Evolutionary conservation across 257 asterid genomes (phyloP), one percentile per base, ranked within the genome.

Genomic region (Primulina tabacum): DNA sequence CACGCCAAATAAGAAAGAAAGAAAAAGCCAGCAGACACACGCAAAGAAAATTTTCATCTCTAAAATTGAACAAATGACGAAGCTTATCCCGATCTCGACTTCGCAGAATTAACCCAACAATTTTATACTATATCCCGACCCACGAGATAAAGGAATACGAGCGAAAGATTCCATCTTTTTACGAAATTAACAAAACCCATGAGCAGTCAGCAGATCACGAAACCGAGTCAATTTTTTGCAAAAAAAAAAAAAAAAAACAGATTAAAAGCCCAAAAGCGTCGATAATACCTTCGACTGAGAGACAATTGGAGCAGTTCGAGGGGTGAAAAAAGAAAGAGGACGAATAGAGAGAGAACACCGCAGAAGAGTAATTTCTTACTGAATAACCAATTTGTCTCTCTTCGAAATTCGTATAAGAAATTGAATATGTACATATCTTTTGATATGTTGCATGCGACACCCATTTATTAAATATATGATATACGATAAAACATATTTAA

Each of bases 211-310:
- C 69, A 64, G 78, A 73, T 78, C 72, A 67, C 43, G 6, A 20
- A 43, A 71, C 53, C 75, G 35, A 73, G 38, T 60, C 62, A 24
- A 62, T 52, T 63, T 67, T 14, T 24, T 50, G 32, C 29, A 21
- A n/a, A 32, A 60, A 71, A 62, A 32, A 2, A 53, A 2, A 71
- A 62, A 33, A 2, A 53, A 24, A 21, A 18, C 29, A 18, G 64
- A 70, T 57, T 70, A n/a, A 57, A 57, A 30, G 18, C 47, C 56
- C 53, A 52, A 3, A 53, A 20, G 62, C 70, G 35, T 18, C 8
- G 69, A 75, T 24, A 35, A n/a, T 73, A 82, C 86, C 83, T 82
- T 57, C 32, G 73, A 70, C 65, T 29, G 32, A 74, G 64, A 52
- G 66, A 76, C 67, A 43, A 63, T 47, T 32, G 67, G 38, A 62